Evolutionary conservation across 2,329 filamentous ascomycete genomes (phyloP).

Genomic region (Cladorrhinum sp.): DNA sequence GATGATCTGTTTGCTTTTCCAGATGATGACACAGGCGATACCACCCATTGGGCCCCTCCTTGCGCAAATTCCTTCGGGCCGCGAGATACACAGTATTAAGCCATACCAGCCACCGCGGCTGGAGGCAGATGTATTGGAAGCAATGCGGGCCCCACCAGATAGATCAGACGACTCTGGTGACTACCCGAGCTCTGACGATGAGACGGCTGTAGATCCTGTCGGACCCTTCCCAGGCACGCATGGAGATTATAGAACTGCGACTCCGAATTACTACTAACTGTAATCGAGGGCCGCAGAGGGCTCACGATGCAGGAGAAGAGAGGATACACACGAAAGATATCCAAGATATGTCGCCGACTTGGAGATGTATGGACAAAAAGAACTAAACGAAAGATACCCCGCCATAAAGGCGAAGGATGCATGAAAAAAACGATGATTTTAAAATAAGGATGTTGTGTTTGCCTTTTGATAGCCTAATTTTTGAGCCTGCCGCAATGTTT

Average conservation of each 20-base stretch:
- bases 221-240: constrained; percentile 52
- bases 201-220: constrained; percentile 35
- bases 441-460: not conserved
- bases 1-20: not conserved
- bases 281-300: not conserved
- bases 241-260: constrained; percentile 39
- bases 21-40: constrained; percentile 78
- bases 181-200: constrained; percentile 46
- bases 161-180: constrained; percentile 41
- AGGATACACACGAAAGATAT: not conserved
- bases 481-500: constrained; percentile 11
- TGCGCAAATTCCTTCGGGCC: constrained; percentile 78
- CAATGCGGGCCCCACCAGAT: constrained; percentile 55
- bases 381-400: not conserved
- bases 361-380: not conserved
- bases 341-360: not conserved
- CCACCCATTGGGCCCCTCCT: constrained; percentile 70
- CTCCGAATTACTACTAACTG: constrained; percentile 37
- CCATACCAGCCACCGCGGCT: constrained; percentile 65
- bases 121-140: constrained; percentile 61
- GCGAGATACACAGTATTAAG: constrained; percentile 76
- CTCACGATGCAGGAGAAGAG: too few species aligned
- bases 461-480: not conserved
- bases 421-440: not conserved
- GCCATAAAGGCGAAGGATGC: not conserved